Evolutionary conservation across 1,139 yeast species (phyloP).

Genomic region (Suhomyces bokatorum): DNA sequence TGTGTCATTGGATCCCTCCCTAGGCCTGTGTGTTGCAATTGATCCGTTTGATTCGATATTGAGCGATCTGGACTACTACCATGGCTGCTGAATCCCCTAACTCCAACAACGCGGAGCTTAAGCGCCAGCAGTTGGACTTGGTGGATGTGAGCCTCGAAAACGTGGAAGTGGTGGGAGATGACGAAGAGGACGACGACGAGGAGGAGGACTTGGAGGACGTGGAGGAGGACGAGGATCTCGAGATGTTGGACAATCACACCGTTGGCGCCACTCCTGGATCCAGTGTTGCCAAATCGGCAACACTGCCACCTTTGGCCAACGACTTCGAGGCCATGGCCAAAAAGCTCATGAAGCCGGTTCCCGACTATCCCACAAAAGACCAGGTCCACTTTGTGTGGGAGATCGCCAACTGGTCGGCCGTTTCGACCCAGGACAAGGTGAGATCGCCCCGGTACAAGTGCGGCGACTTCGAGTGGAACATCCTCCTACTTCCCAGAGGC

Average conservation of each 20-base stretch:
- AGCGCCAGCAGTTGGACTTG: constrained; percentile 2
- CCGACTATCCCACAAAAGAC: constrained; percentile 44
- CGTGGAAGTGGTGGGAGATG: constrained; percentile 9
- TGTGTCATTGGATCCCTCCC: background rate
- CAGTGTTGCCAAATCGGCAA: constrained; percentile 1
- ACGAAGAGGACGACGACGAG: constrained; percentile 10
- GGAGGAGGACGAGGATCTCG: constrained; percentile 6
- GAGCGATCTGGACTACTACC: background rate
- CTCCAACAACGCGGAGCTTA: constrained; percentile 3
- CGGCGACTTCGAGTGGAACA: constrained; percentile 74
- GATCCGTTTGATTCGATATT: background rate
- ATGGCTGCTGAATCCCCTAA: constrained; percentile 11
- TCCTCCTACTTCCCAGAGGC: constrained; percentile 78
- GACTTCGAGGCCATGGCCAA: constrained; percentile 31
- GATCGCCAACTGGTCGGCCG: constrained; percentile 61
- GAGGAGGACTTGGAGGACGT: constrained; percentile 8
- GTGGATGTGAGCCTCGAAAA: constrained; percentile 8
- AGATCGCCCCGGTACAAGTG: constrained; percentile 56
- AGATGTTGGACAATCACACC: constrained; percentile 4
- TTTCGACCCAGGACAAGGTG: constrained; percentile 49
- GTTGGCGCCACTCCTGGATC: too few relatives aligned
- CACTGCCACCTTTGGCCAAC: constrained; percentile 29
- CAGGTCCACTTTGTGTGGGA: constrained; percentile 67
- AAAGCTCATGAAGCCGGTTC: constrained; percentile 42
- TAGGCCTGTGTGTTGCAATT: background rate